Base-by-base conservation (phyloP, 208 protist species). In the Acanthamoeba divionensis region DNA sequence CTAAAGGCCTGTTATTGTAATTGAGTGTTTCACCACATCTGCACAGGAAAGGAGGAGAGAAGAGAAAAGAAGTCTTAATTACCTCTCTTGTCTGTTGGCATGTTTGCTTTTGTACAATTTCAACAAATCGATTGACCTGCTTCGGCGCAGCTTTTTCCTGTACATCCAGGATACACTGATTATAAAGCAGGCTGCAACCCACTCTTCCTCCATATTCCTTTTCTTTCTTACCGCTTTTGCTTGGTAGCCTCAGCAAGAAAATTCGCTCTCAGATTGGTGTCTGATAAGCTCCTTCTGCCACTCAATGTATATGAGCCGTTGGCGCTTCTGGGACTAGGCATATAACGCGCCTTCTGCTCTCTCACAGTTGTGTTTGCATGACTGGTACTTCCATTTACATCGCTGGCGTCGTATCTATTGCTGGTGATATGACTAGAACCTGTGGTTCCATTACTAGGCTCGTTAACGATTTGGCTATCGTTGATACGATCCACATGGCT, bases 51-150 rank as follows among this genome's bases (percentile, higher is more conserved):
- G 52, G 15, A 15, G 52, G 52, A 57, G 52, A n/a, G 15, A 57
- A 57, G n/a, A 15, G n/a, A n/a, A 15, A 57, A n/a, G n/a, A 57
- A 24, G n/a, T 57, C 18, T 15, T 15, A 24, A 54, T 2, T 79
- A 48, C 69, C 38, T 62, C 41, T 79, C 38, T 15, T 79, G 50
- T 41, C 69, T 41, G 10, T n/a, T 79, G 44, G 69, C 38, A 31
- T 79, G 69, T 26, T 79, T 79, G 18, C n/a, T 8, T 31, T 54
- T 79, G 44, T 79, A 79, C 26, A 79, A 31, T 4, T 79, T 48
- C n/a, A 79, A 48, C 18, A 79, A 48, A 48, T 79, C 36, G 69
- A 79, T 79, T 26, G 69, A 79, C 12, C 69, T 41, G 41, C 69
- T 79, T 26, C 69, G 69, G 10, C 69, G 69, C 21, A 79, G 69